Evolutionary conservation across 2,329 filamentous ascomycete genomes (phyloP).

Genomic region (Xylaria sp.): DNA sequence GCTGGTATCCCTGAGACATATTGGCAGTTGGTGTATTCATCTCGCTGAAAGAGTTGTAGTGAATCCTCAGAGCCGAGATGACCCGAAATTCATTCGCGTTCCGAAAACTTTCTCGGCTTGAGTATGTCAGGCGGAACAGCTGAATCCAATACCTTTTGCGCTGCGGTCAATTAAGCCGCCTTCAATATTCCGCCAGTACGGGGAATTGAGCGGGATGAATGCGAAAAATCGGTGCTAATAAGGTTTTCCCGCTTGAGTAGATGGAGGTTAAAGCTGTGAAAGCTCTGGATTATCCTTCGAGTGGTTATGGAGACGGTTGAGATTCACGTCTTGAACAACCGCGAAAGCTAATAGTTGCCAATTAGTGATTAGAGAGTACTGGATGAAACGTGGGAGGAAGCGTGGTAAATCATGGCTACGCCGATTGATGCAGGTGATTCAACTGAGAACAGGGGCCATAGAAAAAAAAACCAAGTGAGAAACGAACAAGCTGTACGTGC

Average conservation of each 20-base stretch:
- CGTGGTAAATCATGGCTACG: neutral
- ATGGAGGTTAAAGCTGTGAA: no score
- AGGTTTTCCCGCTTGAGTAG: no score
- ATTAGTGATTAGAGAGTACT: neutral
- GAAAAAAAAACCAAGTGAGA: neutral
- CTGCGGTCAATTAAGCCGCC: neutral
- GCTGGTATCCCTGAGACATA: conserved; percentile 20
- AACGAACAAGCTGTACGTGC: neutral
- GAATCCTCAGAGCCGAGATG: neutral
- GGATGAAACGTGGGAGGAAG: neutral
- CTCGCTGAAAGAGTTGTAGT: neutral
- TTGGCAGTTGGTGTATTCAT: neutral
- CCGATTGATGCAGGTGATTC: neutral
- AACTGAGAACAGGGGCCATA: neutral
- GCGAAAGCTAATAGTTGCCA: neutral
- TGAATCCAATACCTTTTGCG: neutral
- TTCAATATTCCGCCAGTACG: neutral
- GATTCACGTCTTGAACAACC: neutral
- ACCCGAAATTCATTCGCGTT: neutral
- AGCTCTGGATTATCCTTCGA: no score
- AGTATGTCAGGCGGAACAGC: neutral
- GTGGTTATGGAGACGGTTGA: neutral
- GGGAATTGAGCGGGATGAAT: neutral
- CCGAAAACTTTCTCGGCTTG: neutral
- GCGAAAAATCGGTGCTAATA: no score